A percentile compares a stretch with the other conserved stretches of the same genome.
phyloP scores from a whole-genome alignment of 129 eudicot genomes.

The Artemisia argyi region DNA sequence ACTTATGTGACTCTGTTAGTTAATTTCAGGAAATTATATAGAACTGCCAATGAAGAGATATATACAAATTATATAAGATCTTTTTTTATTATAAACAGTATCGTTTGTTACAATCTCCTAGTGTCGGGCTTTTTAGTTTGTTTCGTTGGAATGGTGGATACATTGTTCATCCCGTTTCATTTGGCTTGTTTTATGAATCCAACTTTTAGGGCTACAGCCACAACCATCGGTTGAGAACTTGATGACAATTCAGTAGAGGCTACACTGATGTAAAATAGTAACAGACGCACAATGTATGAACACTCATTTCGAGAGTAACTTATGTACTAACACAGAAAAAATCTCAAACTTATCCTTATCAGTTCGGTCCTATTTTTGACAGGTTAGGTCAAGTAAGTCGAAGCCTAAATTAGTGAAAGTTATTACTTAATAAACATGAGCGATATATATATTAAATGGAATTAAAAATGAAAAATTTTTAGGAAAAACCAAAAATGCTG shows the following conservation, averaged over 20 bases:
- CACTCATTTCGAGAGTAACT: too few relatives aligned
- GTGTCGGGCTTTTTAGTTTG: background rate
- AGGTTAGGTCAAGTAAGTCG: too few relatives aligned
- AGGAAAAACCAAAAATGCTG: too few relatives aligned
- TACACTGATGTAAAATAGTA: background rate
- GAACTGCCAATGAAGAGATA: background rate
- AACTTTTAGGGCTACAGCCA: background rate
- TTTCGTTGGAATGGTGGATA: conserved; percentile 13
- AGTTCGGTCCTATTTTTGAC: too few relatives aligned
- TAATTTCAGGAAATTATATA: background rate
- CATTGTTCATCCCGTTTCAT: conserved; percentile 7
- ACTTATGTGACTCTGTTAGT: conserved; percentile 16
- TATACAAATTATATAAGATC: background rate
- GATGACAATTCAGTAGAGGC: background rate
- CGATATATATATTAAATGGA: too few relatives aligned
- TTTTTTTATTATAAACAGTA: background rate
- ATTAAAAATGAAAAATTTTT: too few relatives aligned
- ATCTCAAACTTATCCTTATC: too few relatives aligned
- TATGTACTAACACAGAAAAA: too few relatives aligned
- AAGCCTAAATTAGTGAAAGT: too few relatives aligned
- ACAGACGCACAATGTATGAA: too few relatives aligned
- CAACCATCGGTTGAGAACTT: background rate
- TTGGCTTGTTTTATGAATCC: background rate
- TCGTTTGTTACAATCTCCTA: conserved; percentile 1
- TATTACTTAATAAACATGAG: too few relatives aligned